A percentile compares a stretch with the other conserved stretches of the same genome.
Evolutionary conservation across 2,329 filamentous ascomycete species (phyloP).

Genomic region (Didymella keratinophila): DNA sequence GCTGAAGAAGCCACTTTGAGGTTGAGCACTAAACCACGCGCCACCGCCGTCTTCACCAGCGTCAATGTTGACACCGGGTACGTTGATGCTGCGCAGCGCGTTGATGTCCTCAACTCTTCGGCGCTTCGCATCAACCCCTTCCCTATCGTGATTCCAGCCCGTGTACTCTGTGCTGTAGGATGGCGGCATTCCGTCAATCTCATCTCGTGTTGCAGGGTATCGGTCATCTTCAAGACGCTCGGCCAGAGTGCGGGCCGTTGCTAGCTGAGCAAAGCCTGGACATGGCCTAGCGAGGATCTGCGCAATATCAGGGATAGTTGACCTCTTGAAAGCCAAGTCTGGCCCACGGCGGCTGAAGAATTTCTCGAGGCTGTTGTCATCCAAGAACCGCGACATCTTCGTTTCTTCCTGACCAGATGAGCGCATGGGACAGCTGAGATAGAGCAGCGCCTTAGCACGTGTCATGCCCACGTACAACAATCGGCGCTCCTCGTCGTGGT

Average conservation of each 20-base stretch:
- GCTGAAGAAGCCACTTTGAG: constrained; percentile 49
- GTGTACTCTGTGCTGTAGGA: constrained; percentile 29
- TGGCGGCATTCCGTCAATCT: constrained; percentile 42
- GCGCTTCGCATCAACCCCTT: constrained; percentile 31
- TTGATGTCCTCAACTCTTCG: constrained; percentile 34
- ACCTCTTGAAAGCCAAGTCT: constrained; percentile 64
- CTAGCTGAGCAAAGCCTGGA: constrained; percentile 57
- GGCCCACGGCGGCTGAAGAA: constrained; percentile 71
- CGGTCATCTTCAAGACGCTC: constrained; percentile 47
- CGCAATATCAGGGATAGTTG: constrained; percentile 70
- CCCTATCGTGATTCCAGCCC: constrained; percentile 16
- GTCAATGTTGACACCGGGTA: background rate
- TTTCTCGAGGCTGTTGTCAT: constrained; percentile 60
- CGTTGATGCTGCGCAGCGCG: background rate
- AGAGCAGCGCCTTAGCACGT: constrained; percentile 83
- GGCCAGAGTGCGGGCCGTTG: constrained; percentile 32
- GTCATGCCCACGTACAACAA: constrained; percentile 98
- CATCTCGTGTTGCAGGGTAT: constrained; percentile 47
- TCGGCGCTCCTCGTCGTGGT: constrained; percentile 85
- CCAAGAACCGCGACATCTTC: constrained; percentile 76
- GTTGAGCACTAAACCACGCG: constrained; percentile 25
- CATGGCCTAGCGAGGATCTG: constrained; percentile 72
- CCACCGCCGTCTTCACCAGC: constrained; percentile 6
- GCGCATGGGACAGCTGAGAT: constrained; percentile 80
- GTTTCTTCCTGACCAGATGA: constrained; percentile 69